Percentiles rank a stretch among this genome's conserved stretches.
Conservation (phyloP, 805 yeast species). For the Schwanniomyces vanrijiae region DNA sequence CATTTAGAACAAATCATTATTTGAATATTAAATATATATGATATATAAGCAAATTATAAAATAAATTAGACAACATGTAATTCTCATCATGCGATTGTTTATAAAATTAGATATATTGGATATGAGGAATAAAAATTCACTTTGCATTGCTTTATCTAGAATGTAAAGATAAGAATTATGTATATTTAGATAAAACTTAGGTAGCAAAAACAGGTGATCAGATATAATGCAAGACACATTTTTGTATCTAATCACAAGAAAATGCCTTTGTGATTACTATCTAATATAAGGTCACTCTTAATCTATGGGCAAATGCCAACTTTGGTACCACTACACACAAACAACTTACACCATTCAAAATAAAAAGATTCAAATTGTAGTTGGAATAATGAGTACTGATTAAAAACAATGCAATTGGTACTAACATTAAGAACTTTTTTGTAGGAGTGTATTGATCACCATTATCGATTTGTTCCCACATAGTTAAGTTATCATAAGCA, state of each 20-base stretch:
- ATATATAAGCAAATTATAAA: neutral
- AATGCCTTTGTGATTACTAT: neutral
- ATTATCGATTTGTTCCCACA: constrained; percentile 98
- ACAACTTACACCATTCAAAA: constrained; percentile 78
- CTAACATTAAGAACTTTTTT: constrained; percentile 86
- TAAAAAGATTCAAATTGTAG: constrained; percentile 76
- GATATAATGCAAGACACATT: neutral
- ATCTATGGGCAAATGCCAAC: constrained; percentile 77
- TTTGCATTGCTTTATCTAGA: neutral
- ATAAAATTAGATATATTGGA: neutral
- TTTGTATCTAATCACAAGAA: neutral
- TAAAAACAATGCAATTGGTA: constrained; percentile 87
- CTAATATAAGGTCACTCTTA: constrained; percentile 58
- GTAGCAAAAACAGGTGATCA: neutral
- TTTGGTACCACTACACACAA: constrained; percentile 89
- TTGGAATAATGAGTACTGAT: constrained; percentile 87
- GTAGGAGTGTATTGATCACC: constrained; percentile 98
- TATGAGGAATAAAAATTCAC: neutral
- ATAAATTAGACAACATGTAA: neutral
- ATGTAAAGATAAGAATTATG: neutral
- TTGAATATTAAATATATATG: neutral
- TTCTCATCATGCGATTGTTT: neutral
- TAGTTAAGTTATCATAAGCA: constrained; percentile 90
- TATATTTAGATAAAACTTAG: neutral
- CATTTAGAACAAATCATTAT: neutral